These are phyloP conservation scores for Mucor saturninus DNA, from an alignment of 371 early-diverging fungal species.

Conservation along the genomic window DNA sequence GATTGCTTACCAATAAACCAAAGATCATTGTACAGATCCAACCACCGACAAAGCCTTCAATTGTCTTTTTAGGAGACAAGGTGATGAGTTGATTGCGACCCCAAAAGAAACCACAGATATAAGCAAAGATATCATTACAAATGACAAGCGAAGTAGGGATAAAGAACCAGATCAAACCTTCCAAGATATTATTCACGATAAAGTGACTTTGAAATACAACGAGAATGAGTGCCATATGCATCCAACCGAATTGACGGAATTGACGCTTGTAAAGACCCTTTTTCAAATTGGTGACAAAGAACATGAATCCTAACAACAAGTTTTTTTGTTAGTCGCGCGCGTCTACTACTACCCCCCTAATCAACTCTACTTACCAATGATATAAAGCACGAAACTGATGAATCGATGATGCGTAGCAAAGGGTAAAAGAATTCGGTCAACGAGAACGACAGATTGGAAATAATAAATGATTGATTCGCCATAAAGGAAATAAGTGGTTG, in stretches of 20 bases:
- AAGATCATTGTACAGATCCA: conserved; percentile 87
- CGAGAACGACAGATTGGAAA: conserved; percentile 78
- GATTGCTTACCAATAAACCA: conserved; percentile 73
- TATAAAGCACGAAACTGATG: conserved; percentile 89
- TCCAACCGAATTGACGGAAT: conserved; percentile 95
- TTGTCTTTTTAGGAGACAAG: conserved; percentile 99
- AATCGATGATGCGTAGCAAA: conserved; percentile 94
- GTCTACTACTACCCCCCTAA: no score
- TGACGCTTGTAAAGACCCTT: conserved; percentile 90
- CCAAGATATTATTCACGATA: conserved; percentile 95
- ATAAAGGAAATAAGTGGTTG: conserved; percentile 91
- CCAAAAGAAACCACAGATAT: conserved; percentile 93
- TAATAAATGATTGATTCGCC: conserved; percentile 92
- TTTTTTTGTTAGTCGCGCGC: no score
- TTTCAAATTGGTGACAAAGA: conserved; percentile 92
- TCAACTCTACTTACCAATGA: conserved; percentile 55
- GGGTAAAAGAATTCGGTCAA: conserved; percentile 81
- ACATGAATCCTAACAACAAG: conserved; percentile 61
- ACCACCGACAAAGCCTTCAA: conserved; percentile 98
- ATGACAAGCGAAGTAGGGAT: conserved; percentile 94
- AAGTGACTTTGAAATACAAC: conserved; percentile 92
- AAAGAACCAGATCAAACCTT: conserved; percentile 97
- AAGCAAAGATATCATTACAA: conserved; percentile 98
- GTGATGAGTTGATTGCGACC: conserved; percentile 95
- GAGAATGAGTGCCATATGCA: conserved; percentile 92